phyloP scores from a whole-genome alignment of 176 grass and related monocot genomes.

The Paspalum vaginatum region DNA sequence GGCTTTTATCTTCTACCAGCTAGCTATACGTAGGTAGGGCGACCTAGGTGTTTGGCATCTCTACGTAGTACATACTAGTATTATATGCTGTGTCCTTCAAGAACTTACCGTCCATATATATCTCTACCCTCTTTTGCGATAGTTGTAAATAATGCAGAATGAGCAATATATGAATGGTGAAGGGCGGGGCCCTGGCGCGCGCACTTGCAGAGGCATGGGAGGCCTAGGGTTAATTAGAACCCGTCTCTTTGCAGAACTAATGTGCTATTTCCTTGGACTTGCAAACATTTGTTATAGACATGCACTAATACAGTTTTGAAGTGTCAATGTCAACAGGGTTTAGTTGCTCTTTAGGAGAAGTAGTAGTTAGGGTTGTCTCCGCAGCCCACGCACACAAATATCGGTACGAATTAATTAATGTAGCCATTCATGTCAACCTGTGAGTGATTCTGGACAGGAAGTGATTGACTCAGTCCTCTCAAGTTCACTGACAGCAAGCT shows the following conservation, averaged over 20 bases:
- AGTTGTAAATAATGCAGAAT: constrained; percentile 19
- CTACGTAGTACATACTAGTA: constrained; percentile 2
- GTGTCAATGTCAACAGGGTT: not conserved
- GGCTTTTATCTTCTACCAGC: constrained; percentile 32
- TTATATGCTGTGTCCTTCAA: not conserved
- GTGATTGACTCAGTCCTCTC: constrained; percentile 48
- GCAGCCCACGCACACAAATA: constrained; percentile 26
- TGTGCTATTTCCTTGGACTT: not conserved
- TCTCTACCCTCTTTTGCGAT: constrained; percentile 16
- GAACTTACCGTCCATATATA: constrained; percentile 31
- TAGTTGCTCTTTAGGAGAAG: not conserved
- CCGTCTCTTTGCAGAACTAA: not conserved
- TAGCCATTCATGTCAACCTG: constrained; percentile 53
- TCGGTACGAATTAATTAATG: not conserved
- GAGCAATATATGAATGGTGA: no score
- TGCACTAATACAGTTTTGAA: not conserved
- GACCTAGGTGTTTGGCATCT: constrained; percentile 34
- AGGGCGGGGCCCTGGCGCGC: no score
- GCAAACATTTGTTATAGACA: not conserved
- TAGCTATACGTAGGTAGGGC: constrained; percentile 17
- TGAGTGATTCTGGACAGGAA: constrained; percentile 48
- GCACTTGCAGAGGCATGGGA: no score
- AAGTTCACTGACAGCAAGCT: constrained; percentile 74
- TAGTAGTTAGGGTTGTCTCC: not conserved
- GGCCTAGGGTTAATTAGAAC: no score